A percentile compares a stretch with the other conserved stretches of the same genome.
phyloP scores from a whole-genome alignment of 2,329 filamentous ascomycete species.

The Dryadomyces quercivorus region DNA sequence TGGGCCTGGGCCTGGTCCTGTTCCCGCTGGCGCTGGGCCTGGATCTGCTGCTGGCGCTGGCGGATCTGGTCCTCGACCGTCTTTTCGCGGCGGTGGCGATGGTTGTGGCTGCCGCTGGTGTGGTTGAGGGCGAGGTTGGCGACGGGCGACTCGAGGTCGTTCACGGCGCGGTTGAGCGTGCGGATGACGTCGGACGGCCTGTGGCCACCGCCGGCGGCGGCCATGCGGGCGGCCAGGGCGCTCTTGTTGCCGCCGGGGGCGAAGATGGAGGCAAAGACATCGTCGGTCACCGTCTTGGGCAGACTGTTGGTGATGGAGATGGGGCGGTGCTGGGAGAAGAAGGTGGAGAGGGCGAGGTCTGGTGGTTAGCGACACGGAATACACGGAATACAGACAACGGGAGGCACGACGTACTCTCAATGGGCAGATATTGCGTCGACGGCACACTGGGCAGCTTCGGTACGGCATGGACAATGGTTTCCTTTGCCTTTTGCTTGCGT shows the following conservation, averaged over 20 bases:
- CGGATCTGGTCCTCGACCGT: conserved; percentile 4
- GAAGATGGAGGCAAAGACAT: conserved; percentile 79
- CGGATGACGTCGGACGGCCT: conserved; percentile 52
- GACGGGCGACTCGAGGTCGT: conserved; percentile 47
- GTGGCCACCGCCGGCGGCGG: conserved; percentile 35
- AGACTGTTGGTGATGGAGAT: conserved; percentile 79
- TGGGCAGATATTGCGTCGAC: conserved; percentile 59
- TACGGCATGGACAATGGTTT: conserved; percentile 19
- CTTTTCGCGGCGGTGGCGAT: neutral
- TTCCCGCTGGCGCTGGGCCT: conserved; percentile 2
- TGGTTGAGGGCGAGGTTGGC: conserved; percentile 34
- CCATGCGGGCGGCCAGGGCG: conserved; percentile 41
- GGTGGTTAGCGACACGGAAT: neutral
- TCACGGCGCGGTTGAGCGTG: conserved; percentile 49
- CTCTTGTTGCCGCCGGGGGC: conserved; percentile 33
- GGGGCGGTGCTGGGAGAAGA: conserved; percentile 92
- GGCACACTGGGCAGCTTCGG: conserved; percentile 60
- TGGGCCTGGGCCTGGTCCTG: conserved; percentile 13
- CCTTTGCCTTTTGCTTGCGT: conserved; percentile 47
- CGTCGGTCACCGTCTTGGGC: conserved; percentile 57
- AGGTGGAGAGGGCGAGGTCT: conserved; percentile 83
- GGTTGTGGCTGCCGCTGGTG: conserved; percentile 26
- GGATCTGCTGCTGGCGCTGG: conserved; percentile 8
- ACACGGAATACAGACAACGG: neutral
- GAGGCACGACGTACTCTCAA: conserved; percentile 40